Percentiles rank a stretch among this genome's conserved stretches.
Evolutionary conservation across 1,139 yeast genomes (phyloP).

Genomic region (Candida tetrigidarum): DNA sequence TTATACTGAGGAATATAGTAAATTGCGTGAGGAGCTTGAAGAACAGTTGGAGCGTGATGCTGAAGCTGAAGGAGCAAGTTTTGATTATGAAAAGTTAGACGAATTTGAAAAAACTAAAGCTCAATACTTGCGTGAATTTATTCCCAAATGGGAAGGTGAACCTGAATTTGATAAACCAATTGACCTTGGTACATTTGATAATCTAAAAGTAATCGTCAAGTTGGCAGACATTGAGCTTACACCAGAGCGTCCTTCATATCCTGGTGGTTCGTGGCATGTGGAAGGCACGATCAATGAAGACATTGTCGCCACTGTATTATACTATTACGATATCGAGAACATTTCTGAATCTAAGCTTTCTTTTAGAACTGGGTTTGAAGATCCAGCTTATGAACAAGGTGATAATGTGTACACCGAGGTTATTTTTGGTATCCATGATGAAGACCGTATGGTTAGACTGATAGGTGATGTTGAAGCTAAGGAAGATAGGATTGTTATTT

Average conservation of each 20-base stretch:
- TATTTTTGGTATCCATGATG: constrained; percentile 35
- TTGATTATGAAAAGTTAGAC: constrained; percentile 16
- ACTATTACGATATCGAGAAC: constrained; percentile 47
- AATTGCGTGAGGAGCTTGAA: constrained; percentile 13
- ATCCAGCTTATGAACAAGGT: constrained; percentile 41
- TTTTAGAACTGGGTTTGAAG: constrained; percentile 36
- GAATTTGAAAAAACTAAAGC: constrained; percentile 16
- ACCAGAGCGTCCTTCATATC: constrained; percentile 42
- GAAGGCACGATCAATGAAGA: constrained; percentile 49
- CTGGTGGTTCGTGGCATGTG: constrained; percentile 51
- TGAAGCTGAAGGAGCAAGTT: constrained; percentile 13
- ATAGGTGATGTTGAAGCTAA: constrained; percentile 31
- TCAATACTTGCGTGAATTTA: constrained; percentile 20
- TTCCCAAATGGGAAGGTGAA: constrained; percentile 20
- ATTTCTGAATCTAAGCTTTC: constrained; percentile 39
- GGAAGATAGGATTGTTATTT: constrained; percentile 36
- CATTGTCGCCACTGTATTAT: constrained; percentile 45
- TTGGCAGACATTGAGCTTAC: constrained; percentile 47
- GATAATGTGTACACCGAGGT: constrained; percentile 30
- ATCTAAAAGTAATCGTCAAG: constrained; percentile 43
- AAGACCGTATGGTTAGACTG: constrained; percentile 23
- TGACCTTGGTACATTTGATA: constrained; percentile 22
- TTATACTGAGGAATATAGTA: constrained; percentile 22
- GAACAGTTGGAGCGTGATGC: constrained; percentile 13
- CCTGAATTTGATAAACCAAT: constrained; percentile 23